Percentiles rank a stretch among this genome's conserved stretches.
Conservation (phyloP, 768 basidiomycete genomes). For the Rhizopogon roseolus region DNA sequence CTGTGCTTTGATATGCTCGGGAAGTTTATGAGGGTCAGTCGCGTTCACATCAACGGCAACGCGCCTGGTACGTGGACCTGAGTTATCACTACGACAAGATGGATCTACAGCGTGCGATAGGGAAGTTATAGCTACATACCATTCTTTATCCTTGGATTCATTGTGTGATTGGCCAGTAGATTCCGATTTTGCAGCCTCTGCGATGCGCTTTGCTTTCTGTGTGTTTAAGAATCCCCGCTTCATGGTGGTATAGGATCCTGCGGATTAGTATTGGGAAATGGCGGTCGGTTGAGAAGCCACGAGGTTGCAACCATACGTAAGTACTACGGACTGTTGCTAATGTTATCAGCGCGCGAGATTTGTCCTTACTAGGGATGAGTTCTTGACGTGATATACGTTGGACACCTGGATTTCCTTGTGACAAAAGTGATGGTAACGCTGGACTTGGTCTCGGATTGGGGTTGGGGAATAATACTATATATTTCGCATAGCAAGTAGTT, state of each 20-base stretch:
- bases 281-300: no score
- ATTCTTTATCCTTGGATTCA: not conserved
- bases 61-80: not conserved
- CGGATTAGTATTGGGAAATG: no score
- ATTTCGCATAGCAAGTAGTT: no score
- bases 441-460: no score
- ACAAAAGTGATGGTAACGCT: no score
- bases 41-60: not conserved
- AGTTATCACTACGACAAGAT: not conserved
- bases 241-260: slow-evolving; percentile 7
- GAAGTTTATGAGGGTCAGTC: slow-evolving; percentile 3
- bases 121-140: not conserved
- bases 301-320: no score
- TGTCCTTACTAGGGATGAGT: no score
- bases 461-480: no score
- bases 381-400: no score
- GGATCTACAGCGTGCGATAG: not conserved
- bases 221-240: slow-evolving; percentile 18
- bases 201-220: slow-evolving; percentile 7
- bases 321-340: no score
- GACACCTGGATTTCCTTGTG: no score
- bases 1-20: not conserved
- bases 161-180: not conserved
- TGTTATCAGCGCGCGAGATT: no score
- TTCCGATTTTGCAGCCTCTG: not conserved